Conservation (phyloP, 352 stramenopile species). For the Pythium periplocum region DNA sequence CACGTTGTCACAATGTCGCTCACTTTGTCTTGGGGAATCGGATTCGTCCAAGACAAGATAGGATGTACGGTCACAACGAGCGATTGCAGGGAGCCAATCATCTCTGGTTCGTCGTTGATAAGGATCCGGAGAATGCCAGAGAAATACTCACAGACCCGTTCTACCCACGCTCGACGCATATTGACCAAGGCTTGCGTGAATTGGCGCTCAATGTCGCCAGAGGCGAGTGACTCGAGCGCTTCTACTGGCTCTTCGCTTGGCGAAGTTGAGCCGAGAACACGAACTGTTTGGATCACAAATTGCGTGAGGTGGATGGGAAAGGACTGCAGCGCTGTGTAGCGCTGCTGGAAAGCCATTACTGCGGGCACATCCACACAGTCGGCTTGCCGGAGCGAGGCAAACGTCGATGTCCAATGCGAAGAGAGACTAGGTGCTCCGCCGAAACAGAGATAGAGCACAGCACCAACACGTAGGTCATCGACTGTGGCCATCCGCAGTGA, state of each 20-base stretch:
- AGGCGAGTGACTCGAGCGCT: too few relatives aligned
- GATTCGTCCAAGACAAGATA: too few relatives aligned
- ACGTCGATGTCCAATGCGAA: slow-evolving; percentile 33
- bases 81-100: too few relatives aligned
- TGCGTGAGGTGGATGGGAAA: slow-evolving; percentile 44
- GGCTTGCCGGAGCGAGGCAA: slow-evolving; percentile 24
- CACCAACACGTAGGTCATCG: slow-evolving; percentile 35
- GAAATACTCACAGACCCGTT: neutral
- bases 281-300: slow-evolving; percentile 44
- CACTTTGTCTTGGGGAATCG: too few relatives aligned
- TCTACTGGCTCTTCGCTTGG: too few relatives aligned
- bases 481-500: slow-evolving; percentile 14
- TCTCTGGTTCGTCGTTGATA: too few relatives aligned
- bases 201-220: too few relatives aligned
- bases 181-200: neutral
- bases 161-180: slow-evolving; percentile 1
- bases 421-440: slow-evolving; percentile 45
- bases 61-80: too few relatives aligned
- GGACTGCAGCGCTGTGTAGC: slow-evolving; percentile 26
- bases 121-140: neutral
- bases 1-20: too few relatives aligned
- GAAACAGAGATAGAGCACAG: slow-evolving; percentile 57
- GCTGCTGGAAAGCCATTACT: slow-evolving; percentile 29
- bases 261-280: neutral
- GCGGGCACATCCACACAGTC: slow-evolving; percentile 44